phyloP scores from a whole-genome alignment of 352 stramenopile species.

The Globisporangium rhizosaccharum region DNA sequence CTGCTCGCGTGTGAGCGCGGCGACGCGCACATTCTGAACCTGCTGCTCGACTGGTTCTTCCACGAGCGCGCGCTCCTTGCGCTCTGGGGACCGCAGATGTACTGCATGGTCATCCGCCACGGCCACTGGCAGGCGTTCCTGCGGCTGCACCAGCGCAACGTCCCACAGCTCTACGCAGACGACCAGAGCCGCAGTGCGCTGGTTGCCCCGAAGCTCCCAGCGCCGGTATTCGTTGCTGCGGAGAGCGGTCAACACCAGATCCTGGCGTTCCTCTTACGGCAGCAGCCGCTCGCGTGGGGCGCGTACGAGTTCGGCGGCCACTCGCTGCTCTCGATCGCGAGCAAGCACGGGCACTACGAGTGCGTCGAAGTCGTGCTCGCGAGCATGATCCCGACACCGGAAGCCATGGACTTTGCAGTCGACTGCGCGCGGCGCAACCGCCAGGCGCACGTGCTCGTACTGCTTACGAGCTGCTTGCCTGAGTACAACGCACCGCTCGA shows the following conservation, averaged over 20 bases:
- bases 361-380: slow-evolving; percentile 55
- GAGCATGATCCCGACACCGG: slow-evolving; percentile 15
- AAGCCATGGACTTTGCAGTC: slow-evolving; percentile 44
- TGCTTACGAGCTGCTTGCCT: slow-evolving; percentile 64
- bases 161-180: slow-evolving; percentile 18
- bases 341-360: slow-evolving; percentile 63
- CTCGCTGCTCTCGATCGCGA: slow-evolving; percentile 56
- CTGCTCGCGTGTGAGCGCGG: slow-evolving; percentile 54
- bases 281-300: slow-evolving; percentile 20
- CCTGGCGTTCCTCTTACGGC: slow-evolving; percentile 38
- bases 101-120: slow-evolving; percentile 56
- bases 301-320: slow-evolving; percentile 59
- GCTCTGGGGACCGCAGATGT: slow-evolving; percentile 58
- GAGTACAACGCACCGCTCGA: slow-evolving; percentile 33
- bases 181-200: slow-evolving; percentile 2
- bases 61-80: slow-evolving; percentile 31
- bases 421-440: slow-evolving; percentile 40
- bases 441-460: slow-evolving; percentile 63
- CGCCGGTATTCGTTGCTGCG: slow-evolving; percentile 53
- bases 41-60: slow-evolving; percentile 64
- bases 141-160: slow-evolving; percentile 35
- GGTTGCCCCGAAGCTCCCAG: slow-evolving; percentile 32
- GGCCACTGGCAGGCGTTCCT: slow-evolving; percentile 63
- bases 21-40: slow-evolving; percentile 38
- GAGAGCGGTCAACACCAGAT: slow-evolving; percentile 51